Evolutionary conservation across 179 eudicot species (phyloP), one percentile per base, ranked within the genome.

Genomic region (Carnegiea gigantea): DNA sequence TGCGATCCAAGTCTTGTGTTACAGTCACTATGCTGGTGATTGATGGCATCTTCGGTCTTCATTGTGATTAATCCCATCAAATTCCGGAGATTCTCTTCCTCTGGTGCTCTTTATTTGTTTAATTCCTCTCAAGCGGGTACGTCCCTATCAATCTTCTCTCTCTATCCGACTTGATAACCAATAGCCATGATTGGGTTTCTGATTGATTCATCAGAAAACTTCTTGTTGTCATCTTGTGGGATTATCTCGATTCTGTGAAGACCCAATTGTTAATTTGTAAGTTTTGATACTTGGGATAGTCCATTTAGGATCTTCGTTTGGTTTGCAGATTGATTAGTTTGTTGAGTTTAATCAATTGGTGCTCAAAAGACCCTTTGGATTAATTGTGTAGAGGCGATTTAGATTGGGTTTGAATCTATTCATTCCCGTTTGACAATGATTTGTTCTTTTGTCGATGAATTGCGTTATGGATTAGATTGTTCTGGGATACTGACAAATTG

Each of bases 121-220:
- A 18, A 60, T 28, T 79, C 17, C 74, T 76, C 75, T 70, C 80
- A 70, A 76, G 28, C 79, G 83, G 87, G 87, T 85, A 79, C 36
- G 87, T 60, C 4, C 57, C 44, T 40, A 23, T 48, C 36, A 76
- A 64, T 79, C 76, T 80, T 44, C 72, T 79, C 70, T 43, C 71
- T 43, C 71, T 24, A 70, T 75, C 57, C 1, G 18, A 49, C 60
- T 72, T 24, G 62, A 8, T 8, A 53, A 8, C 40, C 77, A 43
- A 28, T 57, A 46, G 33, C 28, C 79, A 60, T 3, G 40, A 82
- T 76, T 70, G 49, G 49, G 59, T 38, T 51, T 51, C 26, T 48
- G 13, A 30, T 70, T 46, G 13, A 62, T 74, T 79, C 24, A 26
- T 51, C 65, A 21, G 38, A 44, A 75, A 75, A 23, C 23, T 18